Base-by-base conservation (phyloP, 169 alveolate species). In the Plasmodium relictum region DNA sequence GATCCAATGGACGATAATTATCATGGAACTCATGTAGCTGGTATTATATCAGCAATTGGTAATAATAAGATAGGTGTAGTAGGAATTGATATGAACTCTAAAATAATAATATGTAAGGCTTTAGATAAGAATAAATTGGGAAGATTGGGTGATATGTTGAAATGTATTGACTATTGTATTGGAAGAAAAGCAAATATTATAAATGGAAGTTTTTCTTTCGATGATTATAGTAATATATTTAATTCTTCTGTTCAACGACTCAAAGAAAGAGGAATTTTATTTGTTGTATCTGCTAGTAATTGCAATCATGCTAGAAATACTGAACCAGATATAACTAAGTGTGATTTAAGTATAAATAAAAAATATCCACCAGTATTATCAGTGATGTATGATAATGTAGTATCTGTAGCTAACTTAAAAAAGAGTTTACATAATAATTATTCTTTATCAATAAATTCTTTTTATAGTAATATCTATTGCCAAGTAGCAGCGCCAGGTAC, bases 1-100 rank as follows among this genome's bases (percentile, higher is more conserved):
- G 93, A 92, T 59, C 96, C 96, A 9, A 26, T 80, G 85, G 98
- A 96, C 58, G 91, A 86, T 68, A 91, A 94, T 76, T 96, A 97
- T 16, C 97, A 95, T 63, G 98, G 98, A 22, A 95, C 98, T 0
- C 95, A 92, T 71, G 87, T 91, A 20, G 93, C 97, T 0, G 97
- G 97, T 7, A 88, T 91, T 45, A 72, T 88, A 9, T 86, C 95
- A 18, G 95, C 91, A 0, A 31, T 59, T 37, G 85, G 72, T 6
- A 72, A 70, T 48, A 85, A 62, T 7, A 20, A 42, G 9, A 58
- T 63, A 16, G 91, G 78, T 9, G 70, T 88, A 6, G 80, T 74
- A 7, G 95, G 95, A 2, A 69, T 92, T 6, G 80, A 78, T 52
- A 20, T 72, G 0, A 42, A 52, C 42, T 89, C 92, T 10, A 88